These are phyloP conservation scores for Trichosporon faecale DNA, from an alignment of 1,284 basidiomycete species.

Conservation along the genomic window DNA sequence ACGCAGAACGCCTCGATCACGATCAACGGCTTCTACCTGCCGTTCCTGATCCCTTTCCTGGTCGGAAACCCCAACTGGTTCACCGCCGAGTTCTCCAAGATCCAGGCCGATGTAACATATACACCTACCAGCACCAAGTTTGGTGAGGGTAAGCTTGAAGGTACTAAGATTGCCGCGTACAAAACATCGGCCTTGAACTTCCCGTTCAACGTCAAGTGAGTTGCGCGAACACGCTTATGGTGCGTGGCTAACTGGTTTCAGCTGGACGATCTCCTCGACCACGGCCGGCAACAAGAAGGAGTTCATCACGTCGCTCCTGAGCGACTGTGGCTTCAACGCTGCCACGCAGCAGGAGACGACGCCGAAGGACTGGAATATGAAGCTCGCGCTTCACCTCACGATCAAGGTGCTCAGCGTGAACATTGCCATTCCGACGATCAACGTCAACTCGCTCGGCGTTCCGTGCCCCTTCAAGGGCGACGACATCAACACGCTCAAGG, in stretches of 20 bases:
- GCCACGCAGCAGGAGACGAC: neutral
- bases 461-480: conserved; percentile 4
- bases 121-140: conserved; percentile 63
- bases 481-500: conserved; percentile 6
- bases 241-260: neutral
- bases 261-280: neutral
- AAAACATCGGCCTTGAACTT: conserved; percentile 72
- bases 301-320: conserved; percentile 2
- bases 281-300: neutral
- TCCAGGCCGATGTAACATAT: conserved; percentile 68
- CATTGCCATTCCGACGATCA: conserved; percentile 4
- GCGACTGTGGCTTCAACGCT: neutral
- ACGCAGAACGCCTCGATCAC: neutral
- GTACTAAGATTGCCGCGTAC: conserved; percentile 65
- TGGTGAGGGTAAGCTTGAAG: conserved; percentile 64
- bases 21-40: conserved; percentile 2
- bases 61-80: conserved; percentile 86
- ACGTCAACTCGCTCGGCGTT: neutral
- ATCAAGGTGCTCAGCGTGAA: conserved; percentile 7
- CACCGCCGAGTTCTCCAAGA: conserved; percentile 64
- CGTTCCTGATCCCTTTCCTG: neutral
- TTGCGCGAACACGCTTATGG: neutral
- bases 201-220: conserved; percentile 66
- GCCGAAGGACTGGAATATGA: conserved; percentile 7
- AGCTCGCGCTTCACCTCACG: neutral